Conservation (phyloP, 2,329 filamentous ascomycete species). For the Allantophomopsis cytisporea region DNA sequence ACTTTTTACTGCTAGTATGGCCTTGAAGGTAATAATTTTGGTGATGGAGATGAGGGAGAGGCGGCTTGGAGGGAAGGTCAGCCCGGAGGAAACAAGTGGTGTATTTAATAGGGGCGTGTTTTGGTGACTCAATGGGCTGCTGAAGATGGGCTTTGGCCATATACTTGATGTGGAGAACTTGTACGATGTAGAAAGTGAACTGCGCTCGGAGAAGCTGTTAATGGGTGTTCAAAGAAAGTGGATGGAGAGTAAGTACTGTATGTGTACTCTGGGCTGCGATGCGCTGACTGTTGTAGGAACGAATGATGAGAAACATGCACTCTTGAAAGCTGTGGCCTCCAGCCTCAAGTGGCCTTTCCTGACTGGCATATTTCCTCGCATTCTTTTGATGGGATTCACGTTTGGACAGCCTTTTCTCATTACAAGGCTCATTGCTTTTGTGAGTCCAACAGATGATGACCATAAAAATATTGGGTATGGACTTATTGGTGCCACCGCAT, state of each 20-base stretch:
- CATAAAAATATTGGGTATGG: slow-evolving; percentile 19
- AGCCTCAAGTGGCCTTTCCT: not conserved
- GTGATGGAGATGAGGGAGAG: slow-evolving; percentile 8
- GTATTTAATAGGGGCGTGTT: slow-evolving; percentile 8
- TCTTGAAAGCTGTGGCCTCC: too few relatives aligned
- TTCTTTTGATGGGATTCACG: slow-evolving; percentile 12
- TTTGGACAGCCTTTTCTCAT: slow-evolving; percentile 22
- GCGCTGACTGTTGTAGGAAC: too few relatives aligned
- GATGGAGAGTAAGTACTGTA: too few relatives aligned
- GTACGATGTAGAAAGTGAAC: too few relatives aligned
- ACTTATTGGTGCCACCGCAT: slow-evolving; percentile 24
- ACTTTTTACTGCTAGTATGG: not conserved
- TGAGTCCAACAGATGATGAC: slow-evolving; percentile 11
- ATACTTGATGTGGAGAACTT: slow-evolving; percentile 6
- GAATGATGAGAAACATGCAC: not conserved
- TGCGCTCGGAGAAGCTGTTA: too few relatives aligned
- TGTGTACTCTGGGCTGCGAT: too few relatives aligned
- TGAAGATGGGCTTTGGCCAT: slow-evolving; percentile 6
- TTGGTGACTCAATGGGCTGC: slow-evolving; percentile 8
- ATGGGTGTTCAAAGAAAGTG: too few relatives aligned
- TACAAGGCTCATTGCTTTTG: slow-evolving; percentile 16
- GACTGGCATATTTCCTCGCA: not conserved
- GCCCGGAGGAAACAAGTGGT: slow-evolving; percentile 7
- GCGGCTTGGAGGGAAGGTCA: slow-evolving; percentile 3
- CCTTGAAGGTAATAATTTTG: slow-evolving; percentile 6